These are phyloP conservation scores for Cladorrhinum sp. DNA, from an alignment of 2,329 filamentous ascomycete genomes.

Conservation along the genomic window DNA sequence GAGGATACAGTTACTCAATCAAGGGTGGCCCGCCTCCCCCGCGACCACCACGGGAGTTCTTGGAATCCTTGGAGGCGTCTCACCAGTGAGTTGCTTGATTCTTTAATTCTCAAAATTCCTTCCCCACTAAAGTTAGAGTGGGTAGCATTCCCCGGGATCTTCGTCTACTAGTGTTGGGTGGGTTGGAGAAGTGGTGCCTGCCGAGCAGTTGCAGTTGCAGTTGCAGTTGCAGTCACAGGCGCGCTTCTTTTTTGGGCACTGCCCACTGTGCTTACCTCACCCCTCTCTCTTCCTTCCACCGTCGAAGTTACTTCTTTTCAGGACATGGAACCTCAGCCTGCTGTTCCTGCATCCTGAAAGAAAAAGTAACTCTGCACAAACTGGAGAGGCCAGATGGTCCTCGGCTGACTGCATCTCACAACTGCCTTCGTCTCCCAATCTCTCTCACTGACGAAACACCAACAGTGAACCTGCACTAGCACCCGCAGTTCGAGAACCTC, in stretches of 20 bases:
- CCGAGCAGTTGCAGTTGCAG: neutral
- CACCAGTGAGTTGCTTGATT: slow-evolving; percentile 26
- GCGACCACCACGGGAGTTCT: slow-evolving; percentile 32
- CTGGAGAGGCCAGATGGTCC: neutral
- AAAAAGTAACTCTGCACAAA: neutral
- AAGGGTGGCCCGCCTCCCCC: slow-evolving; percentile 35
- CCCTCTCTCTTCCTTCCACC: slow-evolving; percentile 2
- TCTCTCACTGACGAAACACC: slow-evolving; percentile 26
- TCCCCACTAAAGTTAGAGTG: neutral
- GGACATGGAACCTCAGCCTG: neutral
- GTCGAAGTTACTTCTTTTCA: neutral
- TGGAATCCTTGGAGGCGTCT: slow-evolving; percentile 21
- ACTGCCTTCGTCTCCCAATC: neutral
- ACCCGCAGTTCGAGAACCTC: slow-evolving; percentile 34
- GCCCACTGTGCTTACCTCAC: slow-evolving; percentile 14
- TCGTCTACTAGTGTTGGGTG: neutral
- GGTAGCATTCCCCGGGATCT: slow-evolving; percentile 4
- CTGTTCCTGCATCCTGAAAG: neutral
- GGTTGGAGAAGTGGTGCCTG: no score
- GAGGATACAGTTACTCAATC: slow-evolving; percentile 38
- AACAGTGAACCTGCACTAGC: slow-evolving; percentile 32
- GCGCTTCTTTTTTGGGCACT: slow-evolving; percentile 8
- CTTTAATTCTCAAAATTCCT: slow-evolving; percentile 18
- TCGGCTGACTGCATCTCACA: slow-evolving; percentile 1
- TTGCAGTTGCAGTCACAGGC: neutral